Evolutionary conservation across 306 rosid genomes (phyloP), one percentile per base, ranked within the genome.

Genomic region (Cucurbita pepo): DNA sequence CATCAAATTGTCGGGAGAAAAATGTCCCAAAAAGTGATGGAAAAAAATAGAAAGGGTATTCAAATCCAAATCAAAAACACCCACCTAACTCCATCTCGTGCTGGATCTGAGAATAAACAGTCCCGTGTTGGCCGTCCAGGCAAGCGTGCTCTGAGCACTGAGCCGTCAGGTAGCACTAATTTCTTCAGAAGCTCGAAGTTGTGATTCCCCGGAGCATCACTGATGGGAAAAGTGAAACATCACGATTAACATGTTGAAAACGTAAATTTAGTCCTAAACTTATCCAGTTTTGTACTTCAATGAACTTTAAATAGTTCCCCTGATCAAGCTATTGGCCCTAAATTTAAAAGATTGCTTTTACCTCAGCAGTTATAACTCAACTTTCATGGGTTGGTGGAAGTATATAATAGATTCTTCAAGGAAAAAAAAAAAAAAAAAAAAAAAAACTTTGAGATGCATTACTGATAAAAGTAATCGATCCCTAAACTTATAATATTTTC

Each of bases 81-180:
- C 50, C 45, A 82, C 85, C 85, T 85, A 6, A 77, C 81, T 0
- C 99, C 95, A 43, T 94, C 97, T 1, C 98, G 84, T 11, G 97
- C 87, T 22, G 97, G 98, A 69, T 94, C 98, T 0, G 81, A 51
- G 73, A 94, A 90, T 81, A 94, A 81, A 79, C 98, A 87, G 53
- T 94, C 98, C 45, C 71, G 77, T 13, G 99, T 91, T 38, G 99
- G 99, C 65, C 99, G 72, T 0, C 99, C 99, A 0, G 99, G 97
- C 12, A 89, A 81, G n/a, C 81, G 91, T 7, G 95, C 76, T 43
- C 98, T 85, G 16, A 94, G 85, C 16, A 89, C 89, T 0, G 99
- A 87, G 22, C 99, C 97, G 40, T 94, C 95, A 0, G 97, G 92
- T 77, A 94, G 54, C 19, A 89, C 95, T 44, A 94, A 51, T 81